Evolutionary conservation across 805 yeast species (phyloP), one percentile per base, ranked within the genome.

Genomic region (Yarrowia sp.): DNA sequence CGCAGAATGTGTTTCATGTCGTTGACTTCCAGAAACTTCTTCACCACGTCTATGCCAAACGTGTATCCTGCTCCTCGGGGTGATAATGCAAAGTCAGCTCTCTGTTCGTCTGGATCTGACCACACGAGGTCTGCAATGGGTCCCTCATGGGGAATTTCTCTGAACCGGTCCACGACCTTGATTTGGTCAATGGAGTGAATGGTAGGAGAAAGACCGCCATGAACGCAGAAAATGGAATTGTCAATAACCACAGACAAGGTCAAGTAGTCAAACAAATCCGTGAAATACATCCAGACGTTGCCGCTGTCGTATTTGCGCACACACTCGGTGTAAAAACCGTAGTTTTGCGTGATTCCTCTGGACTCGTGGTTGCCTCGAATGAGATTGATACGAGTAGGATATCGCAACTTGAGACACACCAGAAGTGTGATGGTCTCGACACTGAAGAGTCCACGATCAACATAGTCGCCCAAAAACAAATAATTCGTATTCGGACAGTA

Each of bases 51-150:
- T 43, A 85, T 80, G 19, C 99, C 99, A 79, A 95, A 95, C 22
- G 95, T 90, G 75, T 93, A 95, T 4, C 99, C 99, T 0, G 99
- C 99, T 43, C 99, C 99, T 71, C 99, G 77, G 1, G 99, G 96
- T 32, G 92, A 86, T 21, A 95, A 82, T 68, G 92, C 87, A 75
- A 95, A 95, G 71, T 92, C 96, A 3, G 75, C 76, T 62, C 79
- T 80, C 65, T 88, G 90, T 33, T 89, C 88, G 75, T 96, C 98
- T 0, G 99, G 99, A 73, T 95, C 99, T 22, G 95, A 87, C 99
- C 99, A 95, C 19, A 95, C 98, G 59, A 95, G 79, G 75, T 95
- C 99, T 1, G 99, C 99, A 98, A 95, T 95, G 16, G 98, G 96
- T 0, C 99, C 99, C 74, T 95, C 99, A 70, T 96, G 99, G 0